Conservation (phyloP, 768 basidiomycete genomes). For the Panaeolus papilionaceus region DNA sequence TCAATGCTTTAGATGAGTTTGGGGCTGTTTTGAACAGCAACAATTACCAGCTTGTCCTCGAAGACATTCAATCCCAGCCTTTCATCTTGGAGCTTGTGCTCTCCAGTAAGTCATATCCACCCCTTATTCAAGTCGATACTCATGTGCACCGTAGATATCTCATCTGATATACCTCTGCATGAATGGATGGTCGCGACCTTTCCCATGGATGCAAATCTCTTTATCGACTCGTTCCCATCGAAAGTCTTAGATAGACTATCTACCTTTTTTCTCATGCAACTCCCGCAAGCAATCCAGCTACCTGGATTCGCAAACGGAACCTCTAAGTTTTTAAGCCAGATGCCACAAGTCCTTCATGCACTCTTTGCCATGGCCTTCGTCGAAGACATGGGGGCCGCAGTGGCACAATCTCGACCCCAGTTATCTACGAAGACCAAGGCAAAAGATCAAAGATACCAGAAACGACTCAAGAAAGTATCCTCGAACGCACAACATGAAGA, state of each 20-base stretch:
- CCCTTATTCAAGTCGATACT: background rate
- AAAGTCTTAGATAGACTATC: conserved; percentile 19
- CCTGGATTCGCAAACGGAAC: conserved; percentile 15
- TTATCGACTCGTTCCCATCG: conserved; percentile 13
- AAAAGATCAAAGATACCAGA: conserved; percentile 25
- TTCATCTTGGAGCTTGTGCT: conserved; percentile 33
- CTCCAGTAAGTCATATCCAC: conserved; percentile 26
- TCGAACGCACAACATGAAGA: conserved; percentile 13
- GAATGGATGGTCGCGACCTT: conserved; percentile 39
- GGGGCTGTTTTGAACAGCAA: conserved; percentile 27
- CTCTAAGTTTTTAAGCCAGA: conserved; percentile 31
- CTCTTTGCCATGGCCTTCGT: conserved; percentile 24
- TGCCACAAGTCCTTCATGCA: conserved; percentile 30
- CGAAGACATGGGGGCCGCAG: conserved; percentile 11
- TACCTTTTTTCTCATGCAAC: conserved; percentile 22
- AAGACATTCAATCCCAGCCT: conserved; percentile 29
- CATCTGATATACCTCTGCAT: conserved; percentile 16
- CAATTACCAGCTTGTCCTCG: conserved; percentile 30
- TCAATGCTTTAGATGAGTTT: conserved; percentile 29
- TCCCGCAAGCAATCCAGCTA: conserved; percentile 4
- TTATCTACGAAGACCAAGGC: conserved; percentile 24
- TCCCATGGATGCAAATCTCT: conserved; percentile 27
- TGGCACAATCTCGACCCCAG: background rate
- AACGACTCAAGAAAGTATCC: conserved; percentile 16
- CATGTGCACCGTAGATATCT: conserved; percentile 18